Base-by-base conservation (phyloP, 1,284 basidiomycete species). In the Melanopsichium pennsylvanicum region DNA sequence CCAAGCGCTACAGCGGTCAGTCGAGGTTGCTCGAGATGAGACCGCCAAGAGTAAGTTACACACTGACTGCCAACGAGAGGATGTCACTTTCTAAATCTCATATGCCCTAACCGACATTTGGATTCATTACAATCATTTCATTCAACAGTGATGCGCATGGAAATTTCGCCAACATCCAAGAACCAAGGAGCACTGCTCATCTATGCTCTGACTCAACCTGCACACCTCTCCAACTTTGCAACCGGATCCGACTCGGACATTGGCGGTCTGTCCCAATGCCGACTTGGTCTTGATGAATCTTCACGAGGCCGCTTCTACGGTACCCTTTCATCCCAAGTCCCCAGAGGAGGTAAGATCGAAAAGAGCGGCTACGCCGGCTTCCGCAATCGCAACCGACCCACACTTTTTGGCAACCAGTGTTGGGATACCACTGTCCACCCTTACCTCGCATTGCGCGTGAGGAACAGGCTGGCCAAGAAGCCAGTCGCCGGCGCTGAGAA, bases 161-260 rank as follows among this genome's bases (percentile, higher is more conserved):
- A 80, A 15, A 72, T 79, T 31, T 59, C 64, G 8, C 66, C 71
- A 2, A 46, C 67, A 0, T 69, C 74, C 13, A 56, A 54, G 32
- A 55, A 67, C 22, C 47, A 63, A 29, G 67, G 70, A 10, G 51
- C 71, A 0, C 48, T 75, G 3, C 71, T 60, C 29, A 52, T 79
- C 34, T 80, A 74, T 42, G 39, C 56, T n/a, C 22, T 78, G 34
- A 62, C 47, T 6, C 60, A 50, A 11, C 59, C 58, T 0, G 27
- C 50, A 13, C 67, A 78, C 36, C 52, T 78, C 32, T 39, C 59
- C 6, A 56, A 72, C 37, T 88, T 88, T 62, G 89, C 87, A 0
- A 87, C 86, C 0, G 92, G 92, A 3, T 90, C 88, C 72, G 92
- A 94, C 81, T 85, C 85, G 3, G 92, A 94, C 81, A 88, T 93